These are phyloP conservation scores for Crithidia expoeki DNA, from an alignment of 208 protist genomes.

Conservation along the genomic window DNA sequence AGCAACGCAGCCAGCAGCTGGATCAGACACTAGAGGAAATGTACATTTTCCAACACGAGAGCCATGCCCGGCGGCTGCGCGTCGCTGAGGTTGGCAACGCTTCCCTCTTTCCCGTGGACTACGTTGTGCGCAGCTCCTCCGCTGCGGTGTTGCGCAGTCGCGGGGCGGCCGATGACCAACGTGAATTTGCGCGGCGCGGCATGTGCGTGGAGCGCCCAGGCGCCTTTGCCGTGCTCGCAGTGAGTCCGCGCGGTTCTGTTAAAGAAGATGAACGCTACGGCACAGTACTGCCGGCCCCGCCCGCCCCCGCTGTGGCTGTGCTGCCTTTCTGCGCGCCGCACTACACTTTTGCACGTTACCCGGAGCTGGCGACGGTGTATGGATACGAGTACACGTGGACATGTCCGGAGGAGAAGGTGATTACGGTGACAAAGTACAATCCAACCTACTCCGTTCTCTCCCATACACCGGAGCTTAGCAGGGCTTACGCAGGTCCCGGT, in stretches of 20 bases:
- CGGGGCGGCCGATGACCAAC: slow-evolving; percentile 38
- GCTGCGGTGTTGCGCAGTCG: slow-evolving; percentile 12
- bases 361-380: slow-evolving; percentile 62
- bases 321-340: slow-evolving; percentile 70
- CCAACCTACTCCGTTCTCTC: slow-evolving; percentile 58
- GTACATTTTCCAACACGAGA: slow-evolving; percentile 35
- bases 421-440: slow-evolving; percentile 41
- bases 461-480: slow-evolving; percentile 38
- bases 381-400: slow-evolving; percentile 75
- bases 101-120: slow-evolving; percentile 58
- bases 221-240: slow-evolving; percentile 53
- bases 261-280: slow-evolving; percentile 46
- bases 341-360: slow-evolving; percentile 79
- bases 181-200: slow-evolving; percentile 63
- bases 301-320: slow-evolving; percentile 60
- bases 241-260: slow-evolving; percentile 66
- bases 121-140: slow-evolving; percentile 40
- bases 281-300: slow-evolving; percentile 34
- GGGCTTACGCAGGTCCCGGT: not conserved
- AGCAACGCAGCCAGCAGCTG: slow-evolving; percentile 22
- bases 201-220: slow-evolving; percentile 55
- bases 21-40: slow-evolving; percentile 24
- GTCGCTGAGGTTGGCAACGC: slow-evolving; percentile 39
- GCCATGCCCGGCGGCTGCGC: slow-evolving; percentile 24
- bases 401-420: slow-evolving; percentile 42